A percentile compares a stretch with the other conserved stretches of the same genome.
phyloP scores from a whole-genome alignment of 2,329 filamentous ascomycete species.

The Polytolypa hystricis region DNA sequence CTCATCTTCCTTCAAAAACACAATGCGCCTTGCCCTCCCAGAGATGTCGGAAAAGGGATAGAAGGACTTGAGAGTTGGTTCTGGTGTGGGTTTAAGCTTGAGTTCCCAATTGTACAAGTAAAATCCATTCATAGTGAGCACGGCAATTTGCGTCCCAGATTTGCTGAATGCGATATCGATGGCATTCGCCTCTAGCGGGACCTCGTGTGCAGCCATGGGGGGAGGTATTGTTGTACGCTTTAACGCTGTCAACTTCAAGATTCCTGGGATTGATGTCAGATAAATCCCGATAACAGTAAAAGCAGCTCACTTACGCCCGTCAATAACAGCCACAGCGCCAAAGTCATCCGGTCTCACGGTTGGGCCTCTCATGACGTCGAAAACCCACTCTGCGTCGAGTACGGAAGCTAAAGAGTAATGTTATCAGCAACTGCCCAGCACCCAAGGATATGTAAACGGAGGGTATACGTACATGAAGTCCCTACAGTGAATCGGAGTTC shows the following conservation, averaged over 20 bases:
- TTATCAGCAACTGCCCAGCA: background rate
- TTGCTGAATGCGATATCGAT: conserved; percentile 65
- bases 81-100: conserved; percentile 29
- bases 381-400: conserved; percentile 55
- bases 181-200: conserved; percentile 51
- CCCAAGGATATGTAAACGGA: background rate
- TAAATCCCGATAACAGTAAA: conserved; percentile 1
- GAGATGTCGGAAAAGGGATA: conserved; percentile 23
- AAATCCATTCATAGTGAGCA: conserved; percentile 57
- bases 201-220: conserved; percentile 76
- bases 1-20: conserved; percentile 33
- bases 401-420: conserved; percentile 35
- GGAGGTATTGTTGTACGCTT: conserved; percentile 77
- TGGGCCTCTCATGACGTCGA: conserved; percentile 58
- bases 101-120: conserved; percentile 60
- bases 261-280: conserved; percentile 30
- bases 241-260: conserved; percentile 74
- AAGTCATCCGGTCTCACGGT: conserved; percentile 61
- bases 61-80: conserved; percentile 29
- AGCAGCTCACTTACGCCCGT: conserved; percentile 48
- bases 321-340: conserved; percentile 72
- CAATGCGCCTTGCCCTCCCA: conserved; percentile 34
- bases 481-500: conserved; percentile 55
- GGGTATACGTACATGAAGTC: conserved; percentile 34
- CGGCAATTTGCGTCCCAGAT: conserved; percentile 54